These are phyloP conservation scores for Aspergillus arachidicola DNA, from an alignment of 2,329 filamentous ascomycete species.

Conservation along the genomic window DNA sequence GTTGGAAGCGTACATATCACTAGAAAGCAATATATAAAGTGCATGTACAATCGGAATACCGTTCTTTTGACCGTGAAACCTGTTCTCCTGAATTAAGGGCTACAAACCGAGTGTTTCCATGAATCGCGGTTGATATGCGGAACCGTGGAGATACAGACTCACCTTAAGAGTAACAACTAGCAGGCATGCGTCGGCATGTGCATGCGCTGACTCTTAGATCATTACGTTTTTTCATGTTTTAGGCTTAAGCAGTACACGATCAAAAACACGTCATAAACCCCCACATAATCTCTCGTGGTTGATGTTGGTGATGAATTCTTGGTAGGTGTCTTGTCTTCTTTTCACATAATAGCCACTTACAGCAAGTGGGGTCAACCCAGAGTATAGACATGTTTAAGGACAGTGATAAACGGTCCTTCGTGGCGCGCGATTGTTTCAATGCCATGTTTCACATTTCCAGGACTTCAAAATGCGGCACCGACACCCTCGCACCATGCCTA, in stretches of 20 bases:
- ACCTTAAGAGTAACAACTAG: neutral
- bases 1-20: conserved; percentile 20
- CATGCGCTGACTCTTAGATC: neutral
- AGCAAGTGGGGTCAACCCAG: neutral
- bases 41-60: neutral
- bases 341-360: neutral
- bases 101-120: neutral
- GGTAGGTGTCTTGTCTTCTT: neutral
- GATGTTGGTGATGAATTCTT: neutral
- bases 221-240: neutral
- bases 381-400: neutral
- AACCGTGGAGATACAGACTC: neutral
- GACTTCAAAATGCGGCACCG: too few relatives aligned
- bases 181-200: neutral
- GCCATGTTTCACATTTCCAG: too few relatives aligned
- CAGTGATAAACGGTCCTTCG: neutral
- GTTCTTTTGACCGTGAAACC: neutral
- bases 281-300: neutral
- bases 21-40: neutral
- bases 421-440: neutral
- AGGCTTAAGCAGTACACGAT: neutral
- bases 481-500: too few relatives aligned
- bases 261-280: neutral
- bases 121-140: neutral
- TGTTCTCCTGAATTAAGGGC: neutral